Percentiles rank a stretch among this genome's conserved stretches.
Conservation (phyloP, 179 eudicot species). For the Silene vulgaris region DNA sequence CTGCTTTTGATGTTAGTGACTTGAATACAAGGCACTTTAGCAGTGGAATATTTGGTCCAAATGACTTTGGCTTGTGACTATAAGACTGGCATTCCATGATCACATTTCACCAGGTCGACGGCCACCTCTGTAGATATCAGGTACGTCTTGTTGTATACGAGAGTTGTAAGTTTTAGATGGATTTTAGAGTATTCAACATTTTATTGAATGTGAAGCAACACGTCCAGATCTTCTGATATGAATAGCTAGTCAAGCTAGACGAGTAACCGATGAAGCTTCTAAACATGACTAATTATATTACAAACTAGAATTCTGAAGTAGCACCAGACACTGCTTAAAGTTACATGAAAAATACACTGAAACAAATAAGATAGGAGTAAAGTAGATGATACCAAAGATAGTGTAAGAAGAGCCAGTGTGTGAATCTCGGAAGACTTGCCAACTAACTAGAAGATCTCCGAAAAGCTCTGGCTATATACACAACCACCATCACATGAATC, state of each 20-base stretch:
- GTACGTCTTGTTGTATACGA: neutral
- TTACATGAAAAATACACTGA: neutral
- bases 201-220: neutral
- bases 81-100: neutral
- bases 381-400: neutral
- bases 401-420: neutral
- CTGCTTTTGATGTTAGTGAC: slow-evolving; percentile 76
- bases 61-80: slow-evolving; percentile 70
- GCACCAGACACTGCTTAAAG: neutral
- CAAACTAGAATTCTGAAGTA: too few species aligned
- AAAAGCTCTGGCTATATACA: slow-evolving; percentile 1
- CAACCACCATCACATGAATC: neutral
- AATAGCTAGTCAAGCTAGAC: neutral
- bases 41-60: slow-evolving; percentile 56
- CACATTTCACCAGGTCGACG: neutral
- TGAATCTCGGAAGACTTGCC: neutral
- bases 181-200: neutral
- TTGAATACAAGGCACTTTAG: slow-evolving; percentile 84
- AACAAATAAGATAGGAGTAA: neutral
- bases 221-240: neutral
- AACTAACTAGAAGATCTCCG: neutral
- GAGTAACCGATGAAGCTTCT: neutral
- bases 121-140: slow-evolving; percentile 5
- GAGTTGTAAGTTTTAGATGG: slow-evolving; percentile 2
- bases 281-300: neutral